Conservation (phyloP, 2,329 filamentous ascomycete species). For the Ophiostoma populinum region DNA sequence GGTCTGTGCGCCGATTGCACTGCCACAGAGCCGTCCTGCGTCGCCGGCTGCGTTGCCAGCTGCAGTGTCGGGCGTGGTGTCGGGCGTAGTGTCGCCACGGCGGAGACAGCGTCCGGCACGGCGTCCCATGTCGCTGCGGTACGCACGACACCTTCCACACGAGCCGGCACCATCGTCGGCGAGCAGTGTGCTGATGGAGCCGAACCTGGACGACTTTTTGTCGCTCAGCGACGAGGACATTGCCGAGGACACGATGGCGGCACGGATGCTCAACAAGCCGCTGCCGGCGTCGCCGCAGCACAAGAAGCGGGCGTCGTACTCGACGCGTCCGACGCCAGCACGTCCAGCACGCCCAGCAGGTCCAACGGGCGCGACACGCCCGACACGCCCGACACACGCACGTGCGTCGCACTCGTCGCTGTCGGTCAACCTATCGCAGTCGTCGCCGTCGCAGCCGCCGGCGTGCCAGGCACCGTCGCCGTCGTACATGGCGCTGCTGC, state of each 20-base stretch:
- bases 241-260: constrained; percentile 22
- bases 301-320: too few relatives aligned
- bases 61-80: too few relatives aligned
- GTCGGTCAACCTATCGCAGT: too few relatives aligned
- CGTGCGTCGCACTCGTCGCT: too few relatives aligned
- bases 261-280: neutral
- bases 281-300: constrained; percentile 2
- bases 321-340: constrained; percentile 3
- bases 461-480: constrained; percentile 13
- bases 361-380: too few relatives aligned
- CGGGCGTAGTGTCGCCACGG: constrained; percentile 12
- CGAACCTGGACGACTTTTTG: constrained; percentile 35
- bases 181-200: constrained; percentile 28
- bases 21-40: constrained; percentile 2
- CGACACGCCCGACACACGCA: too few relatives aligned
- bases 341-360: too few relatives aligned
- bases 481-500: constrained; percentile 12
- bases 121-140: constrained; percentile 7
- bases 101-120: constrained; percentile 5
- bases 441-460: constrained; percentile 16
- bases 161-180: constrained; percentile 13
- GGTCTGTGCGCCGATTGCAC: constrained; percentile 1
- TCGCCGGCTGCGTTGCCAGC: neutral
- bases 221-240: constrained; percentile 40
- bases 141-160: constrained; percentile 7